A percentile compares a stretch with the other conserved stretches of the same genome.
Conservation (phyloP, 495 filamentous ascomycete species). For the Extremus antarcticus region DNA sequence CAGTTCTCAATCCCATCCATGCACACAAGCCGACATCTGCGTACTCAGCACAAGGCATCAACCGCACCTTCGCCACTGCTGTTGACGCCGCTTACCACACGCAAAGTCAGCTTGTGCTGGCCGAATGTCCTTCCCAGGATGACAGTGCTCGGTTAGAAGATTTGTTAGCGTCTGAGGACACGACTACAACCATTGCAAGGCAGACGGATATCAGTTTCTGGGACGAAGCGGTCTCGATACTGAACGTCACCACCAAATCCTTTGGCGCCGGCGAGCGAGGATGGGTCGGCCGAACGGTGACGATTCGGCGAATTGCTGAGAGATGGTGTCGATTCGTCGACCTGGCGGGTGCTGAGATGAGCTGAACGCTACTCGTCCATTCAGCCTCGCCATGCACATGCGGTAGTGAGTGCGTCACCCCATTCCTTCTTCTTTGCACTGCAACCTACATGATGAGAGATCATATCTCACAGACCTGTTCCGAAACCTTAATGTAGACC, state of each 20-base stretch:
- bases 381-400: background rate
- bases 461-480: conserved; percentile 16
- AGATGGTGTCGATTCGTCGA: conserved; percentile 62
- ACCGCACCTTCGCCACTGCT: conserved; percentile 52
- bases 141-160: background rate
- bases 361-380: background rate
- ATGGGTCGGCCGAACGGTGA: conserved; percentile 59
- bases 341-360: background rate
- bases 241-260: conserved; percentile 31
- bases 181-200: conserved; percentile 25
- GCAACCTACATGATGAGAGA: conserved; percentile 10
- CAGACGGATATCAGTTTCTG: conserved; percentile 19
- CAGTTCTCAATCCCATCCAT: conserved; percentile 54
- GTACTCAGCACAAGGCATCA: conserved; percentile 74
- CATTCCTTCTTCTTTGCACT: background rate
- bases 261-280: conserved; percentile 41
- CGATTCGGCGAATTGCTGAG: conserved; percentile 49
- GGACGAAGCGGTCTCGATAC: conserved; percentile 32
- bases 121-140: conserved; percentile 17
- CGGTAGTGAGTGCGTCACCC: background rate
- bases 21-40: conserved; percentile 65
- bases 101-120: conserved; percentile 19
- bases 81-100: conserved; percentile 49
- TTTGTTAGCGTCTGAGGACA: conserved; percentile 25
- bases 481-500: background rate